Percentiles rank a stretch among this genome's conserved stretches.
Evolutionary conservation across 495 filamentous ascomycete species (phyloP).

Genomic region (Penicillium paxilli): DNA sequence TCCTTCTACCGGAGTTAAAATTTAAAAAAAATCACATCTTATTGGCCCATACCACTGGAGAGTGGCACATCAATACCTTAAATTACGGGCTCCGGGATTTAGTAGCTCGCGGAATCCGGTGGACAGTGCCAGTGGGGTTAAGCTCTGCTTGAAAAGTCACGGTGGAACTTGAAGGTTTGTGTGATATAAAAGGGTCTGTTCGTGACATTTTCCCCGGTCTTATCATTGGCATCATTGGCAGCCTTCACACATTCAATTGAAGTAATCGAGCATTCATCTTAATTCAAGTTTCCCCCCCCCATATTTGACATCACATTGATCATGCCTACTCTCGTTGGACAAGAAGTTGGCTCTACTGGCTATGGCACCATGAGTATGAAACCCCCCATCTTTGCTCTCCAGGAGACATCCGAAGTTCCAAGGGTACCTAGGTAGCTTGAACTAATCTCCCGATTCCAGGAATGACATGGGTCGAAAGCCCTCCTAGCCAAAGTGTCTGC

Average conservation of each 20-base stretch:
- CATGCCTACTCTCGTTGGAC: constrained; percentile 45
- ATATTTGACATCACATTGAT: constrained; percentile 1
- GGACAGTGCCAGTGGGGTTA: background rate
- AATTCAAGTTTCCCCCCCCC: no score
- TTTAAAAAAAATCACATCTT: background rate
- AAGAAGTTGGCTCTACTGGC: constrained; percentile 46
- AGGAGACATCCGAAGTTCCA: no score
- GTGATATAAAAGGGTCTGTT: no score
- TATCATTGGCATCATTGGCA: no score
- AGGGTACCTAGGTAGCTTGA: no score
- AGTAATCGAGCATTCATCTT: no score
- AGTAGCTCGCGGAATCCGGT: background rate
- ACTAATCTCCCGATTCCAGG: constrained; percentile 43
- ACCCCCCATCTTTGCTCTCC: background rate
- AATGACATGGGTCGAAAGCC: constrained; percentile 70
- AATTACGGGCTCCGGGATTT: background rate
- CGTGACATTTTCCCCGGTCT: no score
- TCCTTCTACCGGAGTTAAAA: background rate
- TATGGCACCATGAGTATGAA: constrained; percentile 48
- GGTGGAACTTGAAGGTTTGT: no score
- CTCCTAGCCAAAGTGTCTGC: constrained; percentile 57
- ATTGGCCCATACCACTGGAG: background rate
- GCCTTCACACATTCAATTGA: no score
- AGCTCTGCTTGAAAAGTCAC: no score
- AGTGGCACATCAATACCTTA: background rate